Conservation (phyloP, 345 rosid species). For the Ceriops decandra region DNA sequence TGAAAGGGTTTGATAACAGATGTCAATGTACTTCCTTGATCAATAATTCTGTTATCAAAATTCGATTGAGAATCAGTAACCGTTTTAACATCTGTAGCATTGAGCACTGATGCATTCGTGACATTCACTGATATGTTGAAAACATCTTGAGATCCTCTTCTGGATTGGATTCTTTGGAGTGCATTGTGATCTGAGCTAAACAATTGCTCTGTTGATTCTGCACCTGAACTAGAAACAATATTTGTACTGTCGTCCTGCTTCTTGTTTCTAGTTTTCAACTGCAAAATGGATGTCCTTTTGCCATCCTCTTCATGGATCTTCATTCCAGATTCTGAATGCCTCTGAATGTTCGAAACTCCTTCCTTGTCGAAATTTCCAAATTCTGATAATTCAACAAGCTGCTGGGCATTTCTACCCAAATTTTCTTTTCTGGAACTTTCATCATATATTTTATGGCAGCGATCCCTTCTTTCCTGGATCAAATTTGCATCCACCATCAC, state of each 20-base stretch:
- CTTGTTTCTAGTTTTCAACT: constrained; percentile 38
- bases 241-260: constrained; percentile 31
- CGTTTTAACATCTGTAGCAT: constrained; percentile 30
- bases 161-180: constrained; percentile 34
- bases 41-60: constrained; percentile 40
- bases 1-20: constrained; percentile 29
- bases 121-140: constrained; percentile 21
- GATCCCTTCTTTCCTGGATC: constrained; percentile 17
- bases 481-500: constrained; percentile 15
- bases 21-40: constrained; percentile 36
- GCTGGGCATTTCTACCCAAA: constrained; percentile 28
- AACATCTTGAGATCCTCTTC: constrained; percentile 38
- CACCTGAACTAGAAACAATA: constrained; percentile 29
- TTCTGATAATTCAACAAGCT: constrained; percentile 29
- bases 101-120: constrained; percentile 33
- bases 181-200: constrained; percentile 31
- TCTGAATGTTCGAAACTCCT: constrained; percentile 37
- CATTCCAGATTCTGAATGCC: constrained; percentile 41
- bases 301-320: constrained; percentile 39
- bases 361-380: constrained; percentile 32
- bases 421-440: constrained; percentile 24
- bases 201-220: constrained; percentile 34
- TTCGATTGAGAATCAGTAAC: constrained; percentile 34
- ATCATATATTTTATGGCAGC: constrained; percentile 12
- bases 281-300: constrained; percentile 33